Evolutionary conservation across 345 rosid genomes (phyloP).

Genomic region (Isatis tinctoria): DNA sequence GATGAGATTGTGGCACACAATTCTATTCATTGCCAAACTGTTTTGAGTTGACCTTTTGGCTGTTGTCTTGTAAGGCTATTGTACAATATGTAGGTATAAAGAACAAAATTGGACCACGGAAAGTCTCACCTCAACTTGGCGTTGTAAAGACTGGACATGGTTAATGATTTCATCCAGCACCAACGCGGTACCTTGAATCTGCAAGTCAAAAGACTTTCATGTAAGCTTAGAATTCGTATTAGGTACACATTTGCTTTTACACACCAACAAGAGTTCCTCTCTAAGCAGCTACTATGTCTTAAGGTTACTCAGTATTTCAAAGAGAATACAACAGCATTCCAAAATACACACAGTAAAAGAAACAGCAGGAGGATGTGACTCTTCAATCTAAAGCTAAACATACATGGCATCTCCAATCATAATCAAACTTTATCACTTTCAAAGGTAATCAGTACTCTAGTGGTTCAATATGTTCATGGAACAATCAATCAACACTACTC

Average conservation of each 20-base stretch:
- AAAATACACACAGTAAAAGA: neutral
- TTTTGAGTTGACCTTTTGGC: slow-evolving; percentile 20
- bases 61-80: slow-evolving; percentile 6
- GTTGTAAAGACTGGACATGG: slow-evolving; percentile 89
- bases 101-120: slow-evolving; percentile 22
- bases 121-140: slow-evolving; percentile 90
- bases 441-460: slow-evolving; percentile 12
- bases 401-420: neutral
- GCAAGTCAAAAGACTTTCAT: slow-evolving; percentile 30
- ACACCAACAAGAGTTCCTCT: neutral
- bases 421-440: neutral
- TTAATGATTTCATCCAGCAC: slow-evolving; percentile 95
- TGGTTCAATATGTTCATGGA: slow-evolving; percentile 18
- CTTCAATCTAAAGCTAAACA: slow-evolving; percentile 7
- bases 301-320: neutral
- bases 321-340: neutral
- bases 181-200: slow-evolving; percentile 96
- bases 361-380: neutral
- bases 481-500: slow-evolving; percentile 28
- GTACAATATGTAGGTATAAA: slow-evolving; percentile 11
- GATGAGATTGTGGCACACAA: slow-evolving; percentile 9
- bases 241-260: neutral
- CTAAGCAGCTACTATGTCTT: neutral
- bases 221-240: neutral
- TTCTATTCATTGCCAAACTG: neutral